These are phyloP conservation scores for Rhododendron ferrugineum DNA, from an alignment of 148 eudicot genomes.

Conservation along the genomic window DNA sequence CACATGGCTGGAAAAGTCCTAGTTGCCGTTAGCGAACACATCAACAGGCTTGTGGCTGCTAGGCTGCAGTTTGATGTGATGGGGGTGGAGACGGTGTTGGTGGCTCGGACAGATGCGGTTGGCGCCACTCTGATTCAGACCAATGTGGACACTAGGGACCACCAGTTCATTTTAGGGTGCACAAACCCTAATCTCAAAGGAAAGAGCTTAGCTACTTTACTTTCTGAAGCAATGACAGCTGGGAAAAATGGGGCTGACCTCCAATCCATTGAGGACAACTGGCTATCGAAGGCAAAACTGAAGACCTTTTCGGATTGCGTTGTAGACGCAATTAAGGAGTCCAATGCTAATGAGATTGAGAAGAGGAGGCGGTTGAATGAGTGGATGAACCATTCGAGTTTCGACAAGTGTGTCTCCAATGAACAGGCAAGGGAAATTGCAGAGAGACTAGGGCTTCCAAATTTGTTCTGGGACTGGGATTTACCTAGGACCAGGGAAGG, in stretches of 20 bases:
- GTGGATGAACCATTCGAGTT: constrained; percentile 52
- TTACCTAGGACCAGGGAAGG: constrained; percentile 78
- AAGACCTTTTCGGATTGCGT: constrained; percentile 68
- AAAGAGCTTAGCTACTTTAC: constrained; percentile 40
- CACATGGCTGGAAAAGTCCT: constrained; percentile 84
- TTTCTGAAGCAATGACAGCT: constrained; percentile 45
- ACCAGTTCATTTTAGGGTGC: constrained; percentile 64
- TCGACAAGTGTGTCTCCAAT: constrained; percentile 47
- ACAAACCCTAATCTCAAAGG: constrained; percentile 49
- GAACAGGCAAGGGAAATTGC: constrained; percentile 49
- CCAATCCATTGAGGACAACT: constrained; percentile 57
- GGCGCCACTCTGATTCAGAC: constrained; percentile 64
- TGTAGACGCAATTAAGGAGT: constrained; percentile 30
- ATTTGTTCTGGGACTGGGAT: constrained; percentile 81
- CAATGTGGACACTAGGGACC: constrained; percentile 64
- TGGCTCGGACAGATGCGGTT: constrained; percentile 71
- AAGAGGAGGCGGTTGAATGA: constrained; percentile 46
- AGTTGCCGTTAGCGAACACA: constrained; percentile 58
- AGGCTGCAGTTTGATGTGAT: constrained; percentile 71
- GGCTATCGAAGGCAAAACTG: constrained; percentile 44
- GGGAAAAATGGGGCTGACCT: constrained; percentile 58
- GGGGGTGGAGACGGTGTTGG: constrained; percentile 69
- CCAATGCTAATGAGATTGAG: constrained; percentile 44
- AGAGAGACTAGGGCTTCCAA: constrained; percentile 35
- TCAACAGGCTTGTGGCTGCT: constrained; percentile 68